Evolutionary conservation across 768 basidiomycete species (phyloP), one percentile per base, ranked within the genome.

Genomic region (Suillus paluster): DNA sequence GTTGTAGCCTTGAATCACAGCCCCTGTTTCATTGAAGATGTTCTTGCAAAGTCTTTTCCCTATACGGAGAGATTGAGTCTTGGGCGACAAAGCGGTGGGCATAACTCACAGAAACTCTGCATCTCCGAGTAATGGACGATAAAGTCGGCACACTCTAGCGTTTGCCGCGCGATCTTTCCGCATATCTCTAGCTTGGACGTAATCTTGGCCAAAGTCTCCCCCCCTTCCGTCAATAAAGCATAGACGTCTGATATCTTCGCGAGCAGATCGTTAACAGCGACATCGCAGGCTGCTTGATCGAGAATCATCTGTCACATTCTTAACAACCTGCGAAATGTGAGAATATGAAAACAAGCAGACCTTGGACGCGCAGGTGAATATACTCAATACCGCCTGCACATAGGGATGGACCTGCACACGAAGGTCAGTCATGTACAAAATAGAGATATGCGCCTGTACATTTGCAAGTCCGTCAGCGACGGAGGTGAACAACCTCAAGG

Each of bases 101-200:
- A 2, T 2, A 2, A 65, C 67, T 17, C 48, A 73, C 71, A 53
- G 42, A 70, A 66, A 25, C 58, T 69, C 52, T 68, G 69, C 12
- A 59, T 70, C 52, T 60, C 66, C 15, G 70, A 64, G 61, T 74
- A 74, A 33, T 70, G 68, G 8, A 58, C 59, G 39, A 73, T 71
- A 30, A 74, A 74, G 59, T 72, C 69, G 2, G 66, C 67, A 41
- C 71, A 72, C 49, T 74, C 73, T 8, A 62, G 63, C 0, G 67
- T 69, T 55, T 72, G 67, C 19, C 63, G 59, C 4, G 63, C 34
- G 10, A 63, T 46, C 21, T 49, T 25, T 9, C 25, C 12, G 11
- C 30, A 46, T 27, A 39, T 27, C 10, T 39, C 49, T 23, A 36
- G n/a, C 56, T 42, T 59, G 2, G 42, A 39, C 21, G 4, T 7